phyloP scores from a whole-genome alignment of 495 filamentous ascomycete genomes.

The Penicillium arizonense region DNA sequence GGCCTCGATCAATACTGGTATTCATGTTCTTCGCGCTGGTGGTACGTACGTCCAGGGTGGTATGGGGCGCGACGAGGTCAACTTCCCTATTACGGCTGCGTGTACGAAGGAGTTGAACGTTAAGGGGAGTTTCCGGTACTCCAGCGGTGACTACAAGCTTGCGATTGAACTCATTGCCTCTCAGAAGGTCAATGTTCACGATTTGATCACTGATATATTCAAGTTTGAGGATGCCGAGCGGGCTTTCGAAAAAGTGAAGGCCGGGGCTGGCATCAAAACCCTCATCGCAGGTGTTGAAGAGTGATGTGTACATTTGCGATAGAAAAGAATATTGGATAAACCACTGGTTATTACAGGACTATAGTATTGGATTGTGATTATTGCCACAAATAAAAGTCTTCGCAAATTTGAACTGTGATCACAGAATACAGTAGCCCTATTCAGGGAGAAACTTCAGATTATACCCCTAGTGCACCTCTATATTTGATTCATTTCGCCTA shows the following conservation, averaged over 20 bases:
- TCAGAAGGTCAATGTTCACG: constrained; percentile 67
- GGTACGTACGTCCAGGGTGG: constrained; percentile 82
- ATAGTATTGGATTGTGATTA: too few relatives aligned
- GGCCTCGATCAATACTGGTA: constrained; percentile 65
- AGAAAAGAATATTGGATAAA: neutral
- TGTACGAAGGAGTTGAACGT: constrained; percentile 76
- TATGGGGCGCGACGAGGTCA: constrained; percentile 74
- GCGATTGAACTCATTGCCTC: constrained; percentile 67
- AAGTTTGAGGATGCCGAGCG: constrained; percentile 69
- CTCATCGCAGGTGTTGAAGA: neutral
- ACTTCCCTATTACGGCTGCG: constrained; percentile 75
- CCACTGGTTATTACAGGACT: neutral
- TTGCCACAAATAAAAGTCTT: too few relatives aligned
- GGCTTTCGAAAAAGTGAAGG: constrained; percentile 75
- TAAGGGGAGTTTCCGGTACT: constrained; percentile 77
- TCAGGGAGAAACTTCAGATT: too few relatives aligned
- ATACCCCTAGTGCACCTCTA: too few relatives aligned
- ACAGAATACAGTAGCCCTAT: too few relatives aligned
- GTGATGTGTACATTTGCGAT: neutral
- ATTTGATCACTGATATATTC: constrained; percentile 65
- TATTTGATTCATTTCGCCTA: too few relatives aligned
- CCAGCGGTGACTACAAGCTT: constrained; percentile 69
- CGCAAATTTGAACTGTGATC: too few relatives aligned
- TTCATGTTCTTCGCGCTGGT: constrained; percentile 65
- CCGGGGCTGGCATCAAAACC: constrained; percentile 35